Percentiles rank a stretch among this genome's conserved stretches.
Conservation (phyloP, 23 red algal genomes). For the Chondrus crispus region DNA sequence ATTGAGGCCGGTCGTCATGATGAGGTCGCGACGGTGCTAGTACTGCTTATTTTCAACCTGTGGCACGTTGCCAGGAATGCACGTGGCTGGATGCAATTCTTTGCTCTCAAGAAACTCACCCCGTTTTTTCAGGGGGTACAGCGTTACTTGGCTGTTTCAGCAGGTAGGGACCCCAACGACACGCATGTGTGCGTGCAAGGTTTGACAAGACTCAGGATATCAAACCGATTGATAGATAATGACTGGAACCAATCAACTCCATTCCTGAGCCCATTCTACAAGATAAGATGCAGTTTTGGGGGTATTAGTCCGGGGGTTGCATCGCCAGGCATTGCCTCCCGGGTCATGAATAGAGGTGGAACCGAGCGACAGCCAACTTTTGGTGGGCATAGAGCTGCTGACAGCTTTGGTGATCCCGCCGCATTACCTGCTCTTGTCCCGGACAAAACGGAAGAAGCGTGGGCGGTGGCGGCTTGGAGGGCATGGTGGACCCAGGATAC, state of each 20-base stretch:
- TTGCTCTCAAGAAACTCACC: background rate
- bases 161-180: background rate
- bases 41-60: slow-evolving; percentile 7
- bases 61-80: background rate
- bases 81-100: background rate
- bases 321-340: no score
- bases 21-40: slow-evolving; percentile 31
- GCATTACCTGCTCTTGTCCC: background rate
- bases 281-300: no score
- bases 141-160: background rate
- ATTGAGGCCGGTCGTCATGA: background rate
- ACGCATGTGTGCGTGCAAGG: slow-evolving; percentile 3
- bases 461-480: background rate
- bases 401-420: no score
- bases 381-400: no score
- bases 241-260: background rate
- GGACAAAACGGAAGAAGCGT: background rate
- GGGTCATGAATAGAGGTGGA: no score
- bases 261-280: slow-evolving; percentile 15
- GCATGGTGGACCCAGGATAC: slow-evolving; percentile 36
- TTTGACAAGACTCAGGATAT: background rate
- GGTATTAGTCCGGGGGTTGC: no score
- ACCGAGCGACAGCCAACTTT: no score
- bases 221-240: slow-evolving; percentile 15
- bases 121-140: background rate